phyloP scores from a whole-genome alignment of 768 basidiomycete genomes.

The Mycena pura region DNA sequence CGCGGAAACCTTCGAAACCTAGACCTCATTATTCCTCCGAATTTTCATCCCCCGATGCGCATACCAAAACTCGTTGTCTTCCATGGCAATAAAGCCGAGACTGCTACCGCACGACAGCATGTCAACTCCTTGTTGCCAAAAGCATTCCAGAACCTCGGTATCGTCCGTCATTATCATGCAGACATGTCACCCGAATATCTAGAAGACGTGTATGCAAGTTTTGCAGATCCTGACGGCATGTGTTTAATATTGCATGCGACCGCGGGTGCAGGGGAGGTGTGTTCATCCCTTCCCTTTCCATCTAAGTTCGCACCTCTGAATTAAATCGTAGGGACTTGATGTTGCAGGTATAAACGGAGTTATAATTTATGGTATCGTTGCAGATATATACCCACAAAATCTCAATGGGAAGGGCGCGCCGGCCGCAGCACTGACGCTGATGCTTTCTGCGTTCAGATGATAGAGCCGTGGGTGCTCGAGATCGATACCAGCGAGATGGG shows the following conservation, averaged over 20 bases:
- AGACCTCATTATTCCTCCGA: background rate
- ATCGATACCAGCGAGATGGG: background rate
- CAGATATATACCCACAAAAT: background rate
- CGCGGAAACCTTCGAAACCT: constrained; percentile 32
- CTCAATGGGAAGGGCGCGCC: background rate
- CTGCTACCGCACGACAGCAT: background rate
- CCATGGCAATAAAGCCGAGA: constrained; percentile 1
- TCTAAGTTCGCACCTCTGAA: constrained; percentile 4
- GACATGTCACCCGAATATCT: constrained; percentile 11
- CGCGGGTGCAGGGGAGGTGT: background rate
- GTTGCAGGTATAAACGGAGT: background rate
- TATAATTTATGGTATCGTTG: background rate
- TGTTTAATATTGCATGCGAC: constrained; percentile 1
- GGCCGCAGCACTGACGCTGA: background rate
- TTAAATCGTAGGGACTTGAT: constrained; percentile 1
- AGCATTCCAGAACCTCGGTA: background rate
- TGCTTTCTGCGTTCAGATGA: background rate
- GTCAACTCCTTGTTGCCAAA: background rate
- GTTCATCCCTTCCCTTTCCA: background rate
- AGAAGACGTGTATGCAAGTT: background rate
- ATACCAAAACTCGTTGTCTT: background rate
- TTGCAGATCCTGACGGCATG: background rate
- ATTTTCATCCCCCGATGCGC: constrained; percentile 6
- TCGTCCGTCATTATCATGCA: constrained; percentile 1
- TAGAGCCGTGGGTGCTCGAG: constrained; percentile 4